Percentiles rank a stretch among this genome's conserved stretches.
These are phyloP conservation scores for Microsporum ferrugineum DNA, from an alignment of 2,329 filamentous ascomycete species.

Conservation along the genomic window DNA sequence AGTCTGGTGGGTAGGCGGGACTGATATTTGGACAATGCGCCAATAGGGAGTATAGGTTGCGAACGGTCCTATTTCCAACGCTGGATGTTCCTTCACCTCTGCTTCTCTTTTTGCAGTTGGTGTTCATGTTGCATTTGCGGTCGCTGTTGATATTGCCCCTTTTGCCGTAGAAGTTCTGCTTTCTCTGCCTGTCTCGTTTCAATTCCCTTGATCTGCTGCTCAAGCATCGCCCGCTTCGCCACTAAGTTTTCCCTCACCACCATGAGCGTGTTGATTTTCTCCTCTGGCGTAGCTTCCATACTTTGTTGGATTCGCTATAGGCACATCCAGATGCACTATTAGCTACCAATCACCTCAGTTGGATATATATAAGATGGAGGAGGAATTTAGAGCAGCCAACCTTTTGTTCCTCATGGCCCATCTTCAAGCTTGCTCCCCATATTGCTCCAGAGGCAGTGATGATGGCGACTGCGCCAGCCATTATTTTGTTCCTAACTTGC, in stretches of 20 bases:
- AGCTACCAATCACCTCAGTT: neutral
- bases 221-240: conserved; percentile 42
- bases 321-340: neutral
- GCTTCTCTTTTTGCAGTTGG: conserved; percentile 12
- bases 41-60: neutral
- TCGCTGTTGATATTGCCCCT: neutral
- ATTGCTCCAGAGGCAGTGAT: conserved; percentile 47
- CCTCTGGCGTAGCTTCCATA: conserved; percentile 41
- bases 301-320: conserved; percentile 36
- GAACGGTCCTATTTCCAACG: neutral
- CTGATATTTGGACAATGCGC: no score
- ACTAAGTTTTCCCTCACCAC: conserved; percentile 39
- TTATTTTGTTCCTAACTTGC: conserved; percentile 39
- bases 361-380: neutral
- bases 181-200: conserved; percentile 32
- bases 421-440: conserved; percentile 46
- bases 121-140: neutral
- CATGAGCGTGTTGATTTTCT: conserved; percentile 46
- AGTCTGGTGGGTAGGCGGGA: neutral
- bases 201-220: conserved; percentile 46
- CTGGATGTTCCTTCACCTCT: neutral
- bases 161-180: conserved; percentile 8
- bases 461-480: conserved; percentile 45
- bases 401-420: conserved; percentile 17
- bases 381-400: conserved; percentile 3